Percentiles rank a stretch among this genome's conserved stretches.
Evolutionary conservation across 139 green algal species (phyloP).

Genomic region (Haematococcus lacustris): DNA sequence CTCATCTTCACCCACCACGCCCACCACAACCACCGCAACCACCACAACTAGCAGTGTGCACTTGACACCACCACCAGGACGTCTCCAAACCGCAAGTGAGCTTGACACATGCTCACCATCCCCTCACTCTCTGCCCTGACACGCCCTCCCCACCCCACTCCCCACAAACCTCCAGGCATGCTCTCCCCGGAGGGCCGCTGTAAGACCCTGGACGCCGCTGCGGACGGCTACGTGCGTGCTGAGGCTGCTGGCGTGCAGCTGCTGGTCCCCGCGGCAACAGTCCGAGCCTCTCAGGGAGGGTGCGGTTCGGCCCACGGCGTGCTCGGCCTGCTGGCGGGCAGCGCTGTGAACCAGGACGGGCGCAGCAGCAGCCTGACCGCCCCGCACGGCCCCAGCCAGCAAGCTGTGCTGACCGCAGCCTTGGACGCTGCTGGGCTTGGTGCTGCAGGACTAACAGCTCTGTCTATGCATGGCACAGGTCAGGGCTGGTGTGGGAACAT

Average conservation of each 20-base stretch:
- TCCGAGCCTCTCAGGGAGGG: not conserved
- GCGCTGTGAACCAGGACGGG: slow-evolving; percentile 75
- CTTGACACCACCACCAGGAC: not conserved
- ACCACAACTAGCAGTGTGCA: not conserved
- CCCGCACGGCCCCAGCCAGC: slow-evolving; percentile 78
- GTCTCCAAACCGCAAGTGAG: too few species aligned
- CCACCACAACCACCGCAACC: not conserved
- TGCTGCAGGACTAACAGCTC: slow-evolving; percentile 6
- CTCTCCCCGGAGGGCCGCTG: slow-evolving; percentile 73
- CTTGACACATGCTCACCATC: too few species aligned
- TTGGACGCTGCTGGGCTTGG: slow-evolving; percentile 24
- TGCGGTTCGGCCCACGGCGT: not conserved
- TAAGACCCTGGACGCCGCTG: slow-evolving; percentile 78
- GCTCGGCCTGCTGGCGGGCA: slow-evolving; percentile 34
- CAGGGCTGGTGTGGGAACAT: not conserved
- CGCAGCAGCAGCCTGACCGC: slow-evolving; percentile 78
- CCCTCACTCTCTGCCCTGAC: too few species aligned
- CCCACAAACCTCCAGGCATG: slow-evolving; percentile 49
- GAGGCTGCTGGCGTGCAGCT: slow-evolving; percentile 36
- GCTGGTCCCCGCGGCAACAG: not conserved
- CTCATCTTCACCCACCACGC: not conserved
- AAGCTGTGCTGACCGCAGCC: slow-evolving; percentile 54
- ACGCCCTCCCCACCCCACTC: slow-evolving; percentile 5
- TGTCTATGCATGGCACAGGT: slow-evolving; percentile 70
- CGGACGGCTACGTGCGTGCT: slow-evolving; percentile 81